Percentiles rank a stretch among this genome's conserved stretches.
Conservation (phyloP, 352 stramenopile species). For the Aphanomyces cochlioides region DNA sequence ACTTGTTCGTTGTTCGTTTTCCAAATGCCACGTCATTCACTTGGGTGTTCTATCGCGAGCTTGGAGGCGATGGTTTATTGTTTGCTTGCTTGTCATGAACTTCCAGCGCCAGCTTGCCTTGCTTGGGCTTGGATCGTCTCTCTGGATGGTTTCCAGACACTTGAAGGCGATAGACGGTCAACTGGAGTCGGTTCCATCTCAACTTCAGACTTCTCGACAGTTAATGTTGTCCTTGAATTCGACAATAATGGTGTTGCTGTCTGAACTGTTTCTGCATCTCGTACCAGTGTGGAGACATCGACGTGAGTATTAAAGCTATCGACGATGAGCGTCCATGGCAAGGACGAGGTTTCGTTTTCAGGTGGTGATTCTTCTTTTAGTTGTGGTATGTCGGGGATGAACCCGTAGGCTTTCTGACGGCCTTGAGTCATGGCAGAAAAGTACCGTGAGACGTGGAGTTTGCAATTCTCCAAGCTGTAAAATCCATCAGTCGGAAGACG, state of each 20-base stretch:
- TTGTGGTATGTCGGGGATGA: slow-evolving; percentile 56
- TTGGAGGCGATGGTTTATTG: too few relatives aligned
- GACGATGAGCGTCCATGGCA: not conserved
- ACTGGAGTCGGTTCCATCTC: not conserved
- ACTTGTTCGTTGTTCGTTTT: too few relatives aligned
- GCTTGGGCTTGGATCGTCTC: not conserved
- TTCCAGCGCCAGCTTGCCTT: not conserved
- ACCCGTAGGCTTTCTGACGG: slow-evolving; percentile 62
- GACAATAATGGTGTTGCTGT: too few relatives aligned
- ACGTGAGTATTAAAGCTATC: not conserved
- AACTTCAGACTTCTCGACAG: not conserved
- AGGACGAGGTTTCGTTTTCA: not conserved
- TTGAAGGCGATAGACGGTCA: not conserved
- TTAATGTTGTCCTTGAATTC: too few relatives aligned
- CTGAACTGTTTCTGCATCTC: not conserved
- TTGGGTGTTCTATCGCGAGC: too few relatives aligned
- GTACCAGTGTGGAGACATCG: not conserved
- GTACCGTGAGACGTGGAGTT: slow-evolving; percentile 85
- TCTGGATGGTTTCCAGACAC: not conserved
- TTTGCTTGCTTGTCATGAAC: not conserved
- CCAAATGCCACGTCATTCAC: too few relatives aligned
- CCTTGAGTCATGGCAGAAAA: slow-evolving; percentile 80
- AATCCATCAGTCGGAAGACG: slow-evolving; percentile 88
- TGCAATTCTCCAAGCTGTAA: slow-evolving; percentile 93
- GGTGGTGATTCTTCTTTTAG: not conserved